These are phyloP conservation scores for Plasmodium malariae DNA, from an alignment of 169 alveolate genomes.

Conservation along the genomic window DNA sequence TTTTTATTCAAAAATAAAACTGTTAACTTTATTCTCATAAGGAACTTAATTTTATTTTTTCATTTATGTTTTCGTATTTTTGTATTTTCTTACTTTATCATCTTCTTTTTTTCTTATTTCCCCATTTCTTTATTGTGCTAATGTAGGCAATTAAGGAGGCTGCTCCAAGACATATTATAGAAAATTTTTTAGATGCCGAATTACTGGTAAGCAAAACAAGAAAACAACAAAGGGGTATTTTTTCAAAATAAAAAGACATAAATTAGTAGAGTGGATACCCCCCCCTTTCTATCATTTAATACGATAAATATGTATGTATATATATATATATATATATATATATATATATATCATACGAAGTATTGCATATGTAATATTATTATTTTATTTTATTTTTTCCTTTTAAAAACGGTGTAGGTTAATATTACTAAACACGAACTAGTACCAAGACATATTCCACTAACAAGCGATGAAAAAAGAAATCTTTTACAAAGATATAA, in stretches of 20 bases:
- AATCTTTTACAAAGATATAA: constrained; percentile 93
- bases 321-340: not conserved
- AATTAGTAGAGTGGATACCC: no score
- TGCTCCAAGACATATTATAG: constrained; percentile 93
- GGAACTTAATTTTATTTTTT: not conserved
- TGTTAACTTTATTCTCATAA: not conserved
- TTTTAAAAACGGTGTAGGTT: constrained; percentile 81
- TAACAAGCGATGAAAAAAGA: constrained; percentile 94
- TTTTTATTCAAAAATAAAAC: constrained; percentile 8
- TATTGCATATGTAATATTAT: no score
- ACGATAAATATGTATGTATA: not conserved
- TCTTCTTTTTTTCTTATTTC: not conserved
- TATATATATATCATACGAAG: not conserved
- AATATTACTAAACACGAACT: constrained; percentile 98
- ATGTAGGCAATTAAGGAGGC: constrained; percentile 92
- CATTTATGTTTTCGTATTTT: not conserved
- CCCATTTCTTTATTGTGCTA: not conserved
- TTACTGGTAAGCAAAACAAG: constrained; percentile 82
- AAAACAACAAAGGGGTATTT: not conserved
- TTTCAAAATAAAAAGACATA: not conserved
- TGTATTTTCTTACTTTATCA: no score
- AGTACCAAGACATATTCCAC: constrained; percentile 97
- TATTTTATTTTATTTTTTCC: not conserved
- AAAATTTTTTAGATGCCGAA: constrained; percentile 92
- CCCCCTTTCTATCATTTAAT: no score